phyloP scores from a whole-genome alignment of 140 eudicot genomes.

The Anethum foeniculum region DNA sequence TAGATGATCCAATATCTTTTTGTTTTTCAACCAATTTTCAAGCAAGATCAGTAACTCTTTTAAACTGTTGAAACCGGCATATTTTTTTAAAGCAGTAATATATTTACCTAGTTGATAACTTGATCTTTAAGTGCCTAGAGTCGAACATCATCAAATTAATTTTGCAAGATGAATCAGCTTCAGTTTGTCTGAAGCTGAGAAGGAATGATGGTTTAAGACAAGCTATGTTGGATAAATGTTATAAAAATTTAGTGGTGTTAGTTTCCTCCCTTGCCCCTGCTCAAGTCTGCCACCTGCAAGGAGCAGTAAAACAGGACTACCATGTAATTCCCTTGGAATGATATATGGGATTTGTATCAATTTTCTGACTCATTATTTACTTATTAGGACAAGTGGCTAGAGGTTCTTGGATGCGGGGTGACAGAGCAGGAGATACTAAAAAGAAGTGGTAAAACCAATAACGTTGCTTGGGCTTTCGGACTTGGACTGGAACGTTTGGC shows the following conservation, averaged over 20 bases:
- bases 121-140: background rate
- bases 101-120: background rate
- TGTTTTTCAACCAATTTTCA: background rate
- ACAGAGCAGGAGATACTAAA: conserved; percentile 90
- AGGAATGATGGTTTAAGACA: background rate
- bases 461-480: conserved; percentile 98
- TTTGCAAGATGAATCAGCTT: background rate
- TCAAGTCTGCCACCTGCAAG: background rate
- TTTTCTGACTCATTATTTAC: conserved; percentile 3
- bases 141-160: background rate
- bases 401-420: conserved; percentile 98
- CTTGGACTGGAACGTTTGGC: conserved; percentile 91
- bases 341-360: background rate
- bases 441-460: conserved; percentile 66
- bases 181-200: background rate
- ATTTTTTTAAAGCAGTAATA: background rate
- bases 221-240: background rate
- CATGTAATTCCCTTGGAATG: background rate
- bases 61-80: background rate
- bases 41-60: background rate
- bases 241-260: background rate
- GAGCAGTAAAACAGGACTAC: background rate
- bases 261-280: background rate
- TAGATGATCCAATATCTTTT: background rate
- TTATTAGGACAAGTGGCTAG: conserved; percentile 87